Evolutionary conservation across 2,329 filamentous ascomycete species (phyloP), one percentile per base, ranked within the genome.

Genomic region (Magnaporthiopsis poae): DNA sequence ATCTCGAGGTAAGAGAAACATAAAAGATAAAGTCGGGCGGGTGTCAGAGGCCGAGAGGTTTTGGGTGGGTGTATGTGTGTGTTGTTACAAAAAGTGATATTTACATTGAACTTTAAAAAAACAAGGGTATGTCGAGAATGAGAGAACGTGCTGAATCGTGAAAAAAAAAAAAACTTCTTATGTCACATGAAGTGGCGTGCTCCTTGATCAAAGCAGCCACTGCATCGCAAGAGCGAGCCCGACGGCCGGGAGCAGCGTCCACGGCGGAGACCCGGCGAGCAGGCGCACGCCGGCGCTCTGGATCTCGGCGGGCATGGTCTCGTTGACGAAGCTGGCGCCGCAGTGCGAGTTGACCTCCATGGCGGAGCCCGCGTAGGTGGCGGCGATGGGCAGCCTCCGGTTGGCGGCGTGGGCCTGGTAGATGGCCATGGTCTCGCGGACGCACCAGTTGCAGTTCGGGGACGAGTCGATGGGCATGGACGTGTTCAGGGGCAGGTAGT

Each of bases 401-500:
- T 92, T 86, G 18, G 83, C 81, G 0, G 90, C 87, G 36, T 88
- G 89, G 0, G 84, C 77, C 65, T 90, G 87, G 76, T 90, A 97
- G 25, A 96, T 84, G 33, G 82, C 82, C 92, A 98, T 96, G 5
- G 90, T 94, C 68, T 90, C 81, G 73, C 88, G 82, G 61, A 95
- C 81, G 75, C 95, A 98, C 60, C 79, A 79, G 71, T 85, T 88
- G 79, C 95, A 99, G 0, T 84, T 86, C 0, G 92, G 91, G n/a
- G 82, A 80, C 33, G 88, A 85, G 29, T 84, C 84, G 18, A 80
- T 81, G 0, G 91, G 90, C 15, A 97, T 79, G 0, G 81, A 77
- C 60, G 88, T 83, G 68, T 95, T 95, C 66, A 96, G 83, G 0
- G 93, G 91, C 3, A 98, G 80, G 72, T 90, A 94, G 79, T 97